Conservation (phyloP, 2,329 filamentous ascomycete species). For the Pseudogymnoascus sp. region DNA sequence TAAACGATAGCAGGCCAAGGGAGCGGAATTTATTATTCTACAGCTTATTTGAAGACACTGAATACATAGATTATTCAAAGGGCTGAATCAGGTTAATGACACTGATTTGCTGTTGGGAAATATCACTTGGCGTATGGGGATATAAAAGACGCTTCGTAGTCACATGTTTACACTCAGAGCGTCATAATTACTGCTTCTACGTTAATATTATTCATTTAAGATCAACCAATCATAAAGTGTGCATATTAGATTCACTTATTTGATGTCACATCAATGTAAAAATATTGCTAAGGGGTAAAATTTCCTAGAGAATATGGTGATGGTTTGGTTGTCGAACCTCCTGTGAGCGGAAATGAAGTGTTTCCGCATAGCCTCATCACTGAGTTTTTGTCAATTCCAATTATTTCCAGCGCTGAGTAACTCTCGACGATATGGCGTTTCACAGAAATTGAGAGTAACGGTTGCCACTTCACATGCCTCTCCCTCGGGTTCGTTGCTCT, state of each 20-base stretch:
- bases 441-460: neutral
- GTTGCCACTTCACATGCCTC: neutral
- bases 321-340: too few species aligned
- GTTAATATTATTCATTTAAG: neutral
- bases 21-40: neutral
- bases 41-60: neutral
- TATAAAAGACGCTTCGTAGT: too few species aligned
- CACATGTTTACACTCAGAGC: neutral
- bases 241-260: too few species aligned
- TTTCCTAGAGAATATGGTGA: too few species aligned
- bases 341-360: neutral
- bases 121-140: neutral
- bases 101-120: neutral
- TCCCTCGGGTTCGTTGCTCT: neutral
- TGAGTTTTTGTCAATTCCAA: neutral
- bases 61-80: neutral
- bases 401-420: neutral
- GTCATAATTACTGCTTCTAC: neutral
- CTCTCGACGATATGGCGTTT: neutral
- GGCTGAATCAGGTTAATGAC: neutral
- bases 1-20: neutral
- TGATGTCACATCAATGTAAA: too few species aligned
- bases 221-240: neutral
- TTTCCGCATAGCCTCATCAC: neutral
- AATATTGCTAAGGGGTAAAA: too few species aligned